Conservation (phyloP, 768 basidiomycete genomes). For the Lactarius sp. region DNA sequence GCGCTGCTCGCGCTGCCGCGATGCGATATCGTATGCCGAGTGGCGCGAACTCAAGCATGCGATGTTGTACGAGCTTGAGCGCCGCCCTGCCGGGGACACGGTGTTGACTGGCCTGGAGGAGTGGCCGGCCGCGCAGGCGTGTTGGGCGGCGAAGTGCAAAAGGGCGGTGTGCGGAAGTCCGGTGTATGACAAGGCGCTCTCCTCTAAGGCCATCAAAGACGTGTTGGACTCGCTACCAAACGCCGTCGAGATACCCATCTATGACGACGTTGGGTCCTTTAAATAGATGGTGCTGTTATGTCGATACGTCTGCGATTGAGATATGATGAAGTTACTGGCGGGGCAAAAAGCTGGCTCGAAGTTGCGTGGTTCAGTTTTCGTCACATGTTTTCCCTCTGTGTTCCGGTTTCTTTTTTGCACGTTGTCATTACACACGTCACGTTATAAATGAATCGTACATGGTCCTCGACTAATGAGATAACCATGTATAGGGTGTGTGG, state of each 20-base stretch:
- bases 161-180: slow-evolving; percentile 42
- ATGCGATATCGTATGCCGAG: slow-evolving; percentile 48
- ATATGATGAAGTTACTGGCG: too few species aligned
- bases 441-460: too few species aligned
- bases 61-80: slow-evolving; percentile 54
- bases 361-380: too few species aligned
- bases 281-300: neutral
- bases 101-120: slow-evolving; percentile 46
- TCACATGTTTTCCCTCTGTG: too few species aligned
- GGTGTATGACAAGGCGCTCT: slow-evolving; percentile 53
- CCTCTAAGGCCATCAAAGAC: slow-evolving; percentile 48
- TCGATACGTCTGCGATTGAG: neutral
- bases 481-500: too few species aligned
- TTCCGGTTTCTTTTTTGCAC: too few species aligned
- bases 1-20: slow-evolving; percentile 50
- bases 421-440: too few species aligned
- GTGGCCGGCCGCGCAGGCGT: slow-evolving; percentile 56
- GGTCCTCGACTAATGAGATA: too few species aligned
- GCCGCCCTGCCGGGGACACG: slow-evolving; percentile 55
- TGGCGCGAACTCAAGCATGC: slow-evolving; percentile 62
- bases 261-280: neutral
- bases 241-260: slow-evolving; percentile 29
- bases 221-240: slow-evolving; percentile 49
- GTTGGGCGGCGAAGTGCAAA: slow-evolving; percentile 55
- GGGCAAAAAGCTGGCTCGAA: too few species aligned